These are phyloP conservation scores for Myxozyma neglecta DNA, from an alignment of 805 yeast genomes.

Conservation along the genomic window DNA sequence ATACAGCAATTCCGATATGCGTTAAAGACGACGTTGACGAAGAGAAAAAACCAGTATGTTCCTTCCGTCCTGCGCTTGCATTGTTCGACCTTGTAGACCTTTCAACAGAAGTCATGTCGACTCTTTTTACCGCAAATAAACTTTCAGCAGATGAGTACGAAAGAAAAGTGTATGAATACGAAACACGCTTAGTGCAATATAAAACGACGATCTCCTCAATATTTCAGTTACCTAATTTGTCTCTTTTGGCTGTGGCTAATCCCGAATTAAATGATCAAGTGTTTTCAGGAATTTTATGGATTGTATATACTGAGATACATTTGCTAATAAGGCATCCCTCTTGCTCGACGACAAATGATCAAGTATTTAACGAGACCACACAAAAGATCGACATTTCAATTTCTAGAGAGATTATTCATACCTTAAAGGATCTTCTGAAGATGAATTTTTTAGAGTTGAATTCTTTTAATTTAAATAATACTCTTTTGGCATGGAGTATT, in stretches of 20 bases:
- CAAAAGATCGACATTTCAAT: conserved; percentile 11
- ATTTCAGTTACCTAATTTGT: neutral
- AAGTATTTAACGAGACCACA: conserved; percentile 11
- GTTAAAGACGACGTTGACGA: conserved; percentile 25
- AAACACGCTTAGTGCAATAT: conserved; percentile 9
- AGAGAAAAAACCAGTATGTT: conserved; percentile 6
- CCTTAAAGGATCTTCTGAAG: conserved; percentile 18
- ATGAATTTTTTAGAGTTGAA: conserved; percentile 28
- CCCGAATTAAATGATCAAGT: conserved; percentile 20
- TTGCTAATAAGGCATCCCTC: conserved; percentile 29
- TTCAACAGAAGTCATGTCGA: conserved; percentile 17
- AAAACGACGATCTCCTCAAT: conserved; percentile 17
- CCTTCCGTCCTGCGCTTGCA: conserved; percentile 24
- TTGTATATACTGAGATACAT: conserved; percentile 19
- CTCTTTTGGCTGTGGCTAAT: neutral
- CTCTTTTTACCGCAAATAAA: conserved; percentile 20
- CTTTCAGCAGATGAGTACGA: conserved; percentile 25
- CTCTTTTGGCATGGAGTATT: conserved; percentile 22
- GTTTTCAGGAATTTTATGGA: conserved; percentile 28
- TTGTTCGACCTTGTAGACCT: conserved; percentile 17
- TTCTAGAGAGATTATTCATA: conserved; percentile 23
- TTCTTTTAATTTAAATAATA: conserved; percentile 17
- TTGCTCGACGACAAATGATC: conserved; percentile 20
- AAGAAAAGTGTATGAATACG: conserved; percentile 17
- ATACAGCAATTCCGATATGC: conserved; percentile 20